Conservation (phyloP, 164 flowering plant species). For the Cinnamomum micranthum region DNA sequence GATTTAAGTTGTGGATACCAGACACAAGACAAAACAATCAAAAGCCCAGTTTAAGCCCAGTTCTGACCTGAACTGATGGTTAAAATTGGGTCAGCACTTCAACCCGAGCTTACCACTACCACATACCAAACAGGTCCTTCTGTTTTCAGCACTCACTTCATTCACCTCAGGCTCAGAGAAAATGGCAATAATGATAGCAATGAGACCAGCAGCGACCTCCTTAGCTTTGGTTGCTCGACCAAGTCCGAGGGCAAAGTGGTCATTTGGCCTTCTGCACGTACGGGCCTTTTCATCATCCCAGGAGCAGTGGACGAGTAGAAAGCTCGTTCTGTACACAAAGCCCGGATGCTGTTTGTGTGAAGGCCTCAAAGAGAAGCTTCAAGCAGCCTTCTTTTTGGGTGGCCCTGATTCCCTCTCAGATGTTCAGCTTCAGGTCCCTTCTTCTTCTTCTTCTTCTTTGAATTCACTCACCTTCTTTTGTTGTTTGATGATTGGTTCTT, state of each 20-base stretch:
- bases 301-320: conserved; percentile 57
- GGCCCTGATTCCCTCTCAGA: conserved; percentile 68
- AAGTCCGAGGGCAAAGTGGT: conserved; percentile 6
- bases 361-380: conserved; percentile 90
- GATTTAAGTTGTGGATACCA: no score
- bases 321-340: conserved; percentile 71
- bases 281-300: not conserved
- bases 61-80: no score
- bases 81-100: no score
- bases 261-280: not conserved
- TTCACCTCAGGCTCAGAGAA: not conserved
- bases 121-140: no score
- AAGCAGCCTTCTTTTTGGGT: conserved; percentile 61
- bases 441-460: not conserved
- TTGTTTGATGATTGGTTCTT: not conserved
- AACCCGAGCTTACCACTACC: no score
- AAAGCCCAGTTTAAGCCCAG: no score
- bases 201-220: not conserved
- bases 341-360: conserved; percentile 99
- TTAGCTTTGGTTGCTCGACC: not conserved
- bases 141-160: not conserved
- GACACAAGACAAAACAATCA: no score
- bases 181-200: no score
- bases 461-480: not conserved
- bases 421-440: conserved; percentile 57